Evolutionary conservation across 352 stramenopile genomes (phyloP).

Genomic region (Poterioochromonas sp.): DNA sequence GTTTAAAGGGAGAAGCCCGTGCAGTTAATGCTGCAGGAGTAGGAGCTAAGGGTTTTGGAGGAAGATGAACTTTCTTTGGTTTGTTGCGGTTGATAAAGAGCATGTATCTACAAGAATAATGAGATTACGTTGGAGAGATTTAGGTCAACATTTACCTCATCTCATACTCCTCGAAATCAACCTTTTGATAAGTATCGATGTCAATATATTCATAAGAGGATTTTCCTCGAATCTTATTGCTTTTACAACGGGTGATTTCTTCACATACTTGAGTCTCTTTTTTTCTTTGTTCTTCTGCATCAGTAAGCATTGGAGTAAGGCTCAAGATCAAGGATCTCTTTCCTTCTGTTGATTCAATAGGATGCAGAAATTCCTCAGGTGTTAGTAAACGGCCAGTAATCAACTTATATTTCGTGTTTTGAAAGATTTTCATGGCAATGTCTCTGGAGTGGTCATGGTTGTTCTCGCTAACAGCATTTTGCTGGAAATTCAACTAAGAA

Average conservation of each 20-base stretch:
- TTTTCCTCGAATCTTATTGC: not conserved
- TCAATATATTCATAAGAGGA: slow-evolving; percentile 18
- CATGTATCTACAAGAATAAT: not conserved
- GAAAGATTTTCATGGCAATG: not conserved
- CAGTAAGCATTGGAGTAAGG: slow-evolving; percentile 1
- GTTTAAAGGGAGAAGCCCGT: not conserved
- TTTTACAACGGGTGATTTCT: not conserved
- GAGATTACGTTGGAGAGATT: not conserved
- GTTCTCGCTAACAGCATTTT: no score
- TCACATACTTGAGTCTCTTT: not conserved
- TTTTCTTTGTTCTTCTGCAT: not conserved
- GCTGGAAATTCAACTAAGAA: no score
- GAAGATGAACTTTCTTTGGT: not conserved
- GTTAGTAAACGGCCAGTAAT: not conserved
- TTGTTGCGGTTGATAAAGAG: not conserved
- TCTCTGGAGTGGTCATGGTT: no score
- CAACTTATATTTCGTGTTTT: not conserved
- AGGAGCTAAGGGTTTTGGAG: not conserved
- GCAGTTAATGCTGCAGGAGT: not conserved
- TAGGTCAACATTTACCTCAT: not conserved
- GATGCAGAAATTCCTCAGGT: not conserved
- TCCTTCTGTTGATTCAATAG: not conserved
- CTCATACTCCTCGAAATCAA: not conserved
- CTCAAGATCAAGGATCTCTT: not conserved
- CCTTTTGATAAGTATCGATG: not conserved